phyloP scores from a whole-genome alignment of 1,284 basidiomycete species.

The Boletus semigastroideus region DNA sequence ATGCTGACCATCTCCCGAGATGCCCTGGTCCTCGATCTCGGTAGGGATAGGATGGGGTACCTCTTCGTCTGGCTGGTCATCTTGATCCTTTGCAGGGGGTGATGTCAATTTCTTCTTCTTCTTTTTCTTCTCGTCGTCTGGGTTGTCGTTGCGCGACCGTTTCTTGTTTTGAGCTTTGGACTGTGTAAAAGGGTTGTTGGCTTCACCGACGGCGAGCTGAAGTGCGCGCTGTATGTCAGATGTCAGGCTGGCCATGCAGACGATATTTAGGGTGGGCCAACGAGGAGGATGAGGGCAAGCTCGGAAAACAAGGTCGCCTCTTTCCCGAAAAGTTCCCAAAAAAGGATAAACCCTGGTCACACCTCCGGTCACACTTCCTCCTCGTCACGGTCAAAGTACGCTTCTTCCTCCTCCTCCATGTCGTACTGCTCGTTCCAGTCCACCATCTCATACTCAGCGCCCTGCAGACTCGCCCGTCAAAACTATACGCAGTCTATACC shows the following conservation, averaged over 20 bases:
- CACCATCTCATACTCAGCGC: conserved; percentile 65
- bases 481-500: background rate
- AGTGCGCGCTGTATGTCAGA: conserved; percentile 40
- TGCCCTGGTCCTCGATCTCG: conserved; percentile 26
- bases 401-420: conserved; percentile 59
- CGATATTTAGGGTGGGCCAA: conserved; percentile 37
- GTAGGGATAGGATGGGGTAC: background rate
- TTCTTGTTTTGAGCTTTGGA: conserved; percentile 34
- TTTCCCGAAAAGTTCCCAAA: conserved; percentile 20
- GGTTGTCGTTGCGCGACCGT: conserved; percentile 22
- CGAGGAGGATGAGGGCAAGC: conserved; percentile 42
- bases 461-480: conserved; percentile 38
- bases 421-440: conserved; percentile 79
- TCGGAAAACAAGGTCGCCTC: conserved; percentile 7
- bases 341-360: conserved; percentile 6
- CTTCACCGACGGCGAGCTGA: conserved; percentile 44
- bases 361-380: conserved; percentile 41
- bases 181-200: conserved; percentile 35
- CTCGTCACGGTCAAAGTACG: conserved; percentile 70
- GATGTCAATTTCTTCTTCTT: conserved; percentile 17
- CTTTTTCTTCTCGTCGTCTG: conserved; percentile 26
- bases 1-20: conserved; percentile 35
- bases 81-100: conserved; percentile 9
- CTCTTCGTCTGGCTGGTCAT: conserved; percentile 44
- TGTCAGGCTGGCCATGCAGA: conserved; percentile 33